A percentile compares a stretch with the other conserved stretches of the same genome.
Evolutionary conservation across 371 early-diverging fungal species (phyloP).

Genomic region (Phascolomyces articulosus): DNA sequence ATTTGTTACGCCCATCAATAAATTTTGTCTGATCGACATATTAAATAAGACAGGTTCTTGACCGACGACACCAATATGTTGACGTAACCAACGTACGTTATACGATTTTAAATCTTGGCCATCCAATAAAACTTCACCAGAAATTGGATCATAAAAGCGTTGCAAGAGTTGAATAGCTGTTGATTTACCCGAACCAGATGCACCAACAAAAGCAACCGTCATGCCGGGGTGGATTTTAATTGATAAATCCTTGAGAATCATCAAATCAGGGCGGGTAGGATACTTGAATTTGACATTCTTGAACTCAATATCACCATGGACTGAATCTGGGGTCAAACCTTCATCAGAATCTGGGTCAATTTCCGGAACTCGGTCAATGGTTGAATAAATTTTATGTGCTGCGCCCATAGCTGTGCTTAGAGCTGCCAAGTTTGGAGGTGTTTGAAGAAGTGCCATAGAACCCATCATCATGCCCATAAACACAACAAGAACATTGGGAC

Average conservation of each 20-base stretch:
- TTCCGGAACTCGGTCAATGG: constrained; percentile 78
- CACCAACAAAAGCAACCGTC: constrained; percentile 81
- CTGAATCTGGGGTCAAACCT: constrained; percentile 54
- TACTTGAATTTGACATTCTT: constrained; percentile 73
- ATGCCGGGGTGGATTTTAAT: constrained; percentile 74
- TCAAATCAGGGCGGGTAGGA: constrained; percentile 78
- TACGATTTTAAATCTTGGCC: constrained; percentile 68
- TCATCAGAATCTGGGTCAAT: constrained; percentile 62
- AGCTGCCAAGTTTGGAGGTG: constrained; percentile 66
- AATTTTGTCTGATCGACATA: constrained; percentile 80
- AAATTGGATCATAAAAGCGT: constrained; percentile 85
- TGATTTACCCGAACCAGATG: constrained; percentile 90
- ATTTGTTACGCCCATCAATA: constrained; percentile 57
- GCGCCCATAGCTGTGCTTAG: constrained; percentile 70
- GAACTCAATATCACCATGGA: constrained; percentile 77
- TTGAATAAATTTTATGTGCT: constrained; percentile 71
- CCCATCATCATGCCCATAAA: constrained; percentile 78
- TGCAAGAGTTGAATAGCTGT: constrained; percentile 88
- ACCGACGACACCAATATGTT: constrained; percentile 82
- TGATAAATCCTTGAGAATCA: constrained; percentile 63
- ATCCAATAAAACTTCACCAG: constrained; percentile 72
- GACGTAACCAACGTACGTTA: constrained; percentile 75
- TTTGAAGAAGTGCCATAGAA: constrained; percentile 39
- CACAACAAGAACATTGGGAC: constrained; percentile 56
- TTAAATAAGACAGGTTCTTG: constrained; percentile 93